Base-by-base conservation (phyloP, 2,329 filamentous ascomycete species). In the Mariannaea sp. region DNA sequence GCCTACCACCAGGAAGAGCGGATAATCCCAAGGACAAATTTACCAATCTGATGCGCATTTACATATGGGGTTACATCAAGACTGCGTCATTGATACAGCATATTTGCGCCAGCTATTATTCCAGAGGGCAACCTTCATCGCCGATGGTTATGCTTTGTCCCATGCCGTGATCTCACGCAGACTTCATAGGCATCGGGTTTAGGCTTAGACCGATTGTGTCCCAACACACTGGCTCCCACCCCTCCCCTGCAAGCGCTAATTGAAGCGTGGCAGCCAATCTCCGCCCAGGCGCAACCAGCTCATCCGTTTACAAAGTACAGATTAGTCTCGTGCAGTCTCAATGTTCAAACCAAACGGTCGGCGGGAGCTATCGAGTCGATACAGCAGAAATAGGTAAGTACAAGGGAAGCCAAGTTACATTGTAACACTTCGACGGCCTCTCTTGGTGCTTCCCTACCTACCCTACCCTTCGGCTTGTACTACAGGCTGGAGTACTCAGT, bases 261-360 rank as follows among this genome's bases (percentile, higher is more conserved):
- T 48, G 39, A 42, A 26, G 48, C 52, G 42, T 48, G 42, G 58
- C 47, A 40, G 49, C 50, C 58, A 65, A 65, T 66, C 61, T 65
- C 63, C 63, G 61, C 53, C 49, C 35, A 32, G n/a, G 44, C 53
- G 53, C 43, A 41, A n/a, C 16, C 55, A 48, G 41, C 36, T 41
- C 44, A 27, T n/a, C 36, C 32, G 32, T 32, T 32, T n/a, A n/a
- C n/a, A n/a, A n/a, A n/a, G n/a, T n/a, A 12, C 7, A 29, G 33
- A 48, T 38, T 57, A 30, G 42, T 58, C 58, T 64, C 62, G 51
- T 58, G 62, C 56, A 63, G 36, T 26, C 53, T 36, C 53, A 59
- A 55, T 43, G 20, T 29, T 52, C 39, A 51, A 52, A 46, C 38
- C 46, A 33, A 42, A 42, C 36, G 44, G 49, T 50, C 40, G 27